These are phyloP conservation scores for Neurospora sp. DNA, from an alignment of 495 filamentous ascomycete genomes.

Conservation along the genomic window DNA sequence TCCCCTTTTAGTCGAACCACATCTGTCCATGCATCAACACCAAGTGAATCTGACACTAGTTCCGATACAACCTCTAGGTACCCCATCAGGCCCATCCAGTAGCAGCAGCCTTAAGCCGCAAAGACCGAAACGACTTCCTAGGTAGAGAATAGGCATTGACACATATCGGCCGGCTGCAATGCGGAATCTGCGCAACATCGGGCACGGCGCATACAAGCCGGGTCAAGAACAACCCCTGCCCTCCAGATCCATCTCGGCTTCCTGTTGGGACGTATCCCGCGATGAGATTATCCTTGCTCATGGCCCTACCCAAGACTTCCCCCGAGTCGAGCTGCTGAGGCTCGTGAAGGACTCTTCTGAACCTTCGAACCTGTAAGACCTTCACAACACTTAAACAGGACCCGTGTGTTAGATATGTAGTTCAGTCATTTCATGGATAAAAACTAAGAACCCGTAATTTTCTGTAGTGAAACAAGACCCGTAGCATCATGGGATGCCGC, in stretches of 20 bases:
- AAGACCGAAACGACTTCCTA: too few relatives aligned
- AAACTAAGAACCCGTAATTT: not conserved
- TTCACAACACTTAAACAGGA: not conserved
- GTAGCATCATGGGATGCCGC: conserved; percentile 80
- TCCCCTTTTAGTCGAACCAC: not conserved
- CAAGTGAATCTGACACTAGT: not conserved
- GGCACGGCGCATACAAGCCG: conserved; percentile 45
- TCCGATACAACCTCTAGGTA: not conserved
- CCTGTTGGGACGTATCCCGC: conserved; percentile 65
- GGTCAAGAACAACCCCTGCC: conserved; percentile 22
- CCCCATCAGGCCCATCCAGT: not conserved
- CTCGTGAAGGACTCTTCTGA: conserved; percentile 28
- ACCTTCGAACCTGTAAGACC: conserved; percentile 37
- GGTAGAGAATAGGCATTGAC: not conserved
- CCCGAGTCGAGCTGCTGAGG: conserved; percentile 57
- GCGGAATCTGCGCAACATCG: conserved; percentile 71
- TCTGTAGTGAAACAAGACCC: conserved; percentile 19
- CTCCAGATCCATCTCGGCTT: conserved; percentile 56
- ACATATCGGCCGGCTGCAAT: conserved; percentile 35
- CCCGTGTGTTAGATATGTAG: not conserved
- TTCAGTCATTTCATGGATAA: not conserved
- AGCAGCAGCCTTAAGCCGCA: too few relatives aligned
- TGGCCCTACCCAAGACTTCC: conserved; percentile 54
- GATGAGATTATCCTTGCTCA: conserved; percentile 65
- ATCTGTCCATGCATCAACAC: not conserved